Percentiles rank a stretch among this genome's conserved stretches.
Evolutionary conservation across 1,139 yeast species (phyloP).

Genomic region (Blastobotrys aristatus): DNA sequence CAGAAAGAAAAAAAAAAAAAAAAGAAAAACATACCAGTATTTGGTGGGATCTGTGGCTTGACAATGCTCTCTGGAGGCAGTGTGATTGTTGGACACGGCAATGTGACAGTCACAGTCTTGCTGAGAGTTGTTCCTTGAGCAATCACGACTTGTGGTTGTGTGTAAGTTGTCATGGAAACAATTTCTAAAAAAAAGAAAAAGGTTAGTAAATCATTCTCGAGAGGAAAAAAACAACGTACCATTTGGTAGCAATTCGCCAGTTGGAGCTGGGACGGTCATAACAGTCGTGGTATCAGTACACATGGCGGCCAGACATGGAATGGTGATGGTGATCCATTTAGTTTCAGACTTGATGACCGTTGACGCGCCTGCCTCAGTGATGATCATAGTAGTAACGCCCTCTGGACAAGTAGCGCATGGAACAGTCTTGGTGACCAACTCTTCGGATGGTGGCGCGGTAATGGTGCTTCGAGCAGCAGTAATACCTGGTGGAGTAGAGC

Average conservation of each 20-base stretch:
- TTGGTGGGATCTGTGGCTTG: slow-evolving; percentile 13
- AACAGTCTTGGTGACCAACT: slow-evolving; percentile 3
- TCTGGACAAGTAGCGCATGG: slow-evolving; percentile 9
- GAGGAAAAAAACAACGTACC: slow-evolving; percentile 3
- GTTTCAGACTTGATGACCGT: background rate
- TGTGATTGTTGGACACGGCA: slow-evolving; percentile 23
- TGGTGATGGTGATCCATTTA: slow-evolving; percentile 17
- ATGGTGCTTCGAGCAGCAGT: background rate
- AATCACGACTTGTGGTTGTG: slow-evolving; percentile 11
- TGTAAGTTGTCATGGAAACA: slow-evolving; percentile 13
- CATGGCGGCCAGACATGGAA: slow-evolving; percentile 19
- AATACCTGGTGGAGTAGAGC: slow-evolving; percentile 3
- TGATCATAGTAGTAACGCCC: background rate
- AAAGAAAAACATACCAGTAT: slow-evolving; percentile 13
- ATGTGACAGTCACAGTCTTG: slow-evolving; percentile 22
- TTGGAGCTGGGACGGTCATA: slow-evolving; percentile 12
- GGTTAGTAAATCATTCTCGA: background rate
- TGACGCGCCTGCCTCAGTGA: background rate
- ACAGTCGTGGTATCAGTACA: slow-evolving; percentile 18
- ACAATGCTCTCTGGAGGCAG: slow-evolving; percentile 13
- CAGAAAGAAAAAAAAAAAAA: background rate
- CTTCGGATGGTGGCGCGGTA: background rate
- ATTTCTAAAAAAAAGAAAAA: slow-evolving; percentile 6
- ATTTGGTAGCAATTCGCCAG: background rate
- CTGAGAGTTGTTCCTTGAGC: slow-evolving; percentile 13